phyloP scores from a whole-genome alignment of 2,329 filamentous ascomycete genomes.

The Pseudocercospora fijiensis region DNA sequence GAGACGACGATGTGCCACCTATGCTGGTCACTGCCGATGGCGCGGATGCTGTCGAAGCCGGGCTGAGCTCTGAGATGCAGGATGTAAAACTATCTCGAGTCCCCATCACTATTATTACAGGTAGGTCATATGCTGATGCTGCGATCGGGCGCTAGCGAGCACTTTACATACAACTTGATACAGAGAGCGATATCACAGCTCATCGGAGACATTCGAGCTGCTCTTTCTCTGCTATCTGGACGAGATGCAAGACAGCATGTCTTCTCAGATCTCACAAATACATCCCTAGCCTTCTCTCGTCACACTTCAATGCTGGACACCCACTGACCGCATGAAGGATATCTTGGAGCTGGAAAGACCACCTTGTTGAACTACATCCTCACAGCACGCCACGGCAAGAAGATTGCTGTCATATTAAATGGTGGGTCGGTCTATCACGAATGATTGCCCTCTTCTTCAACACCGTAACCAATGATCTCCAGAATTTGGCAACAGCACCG shows the following conservation, averaged over 20 bases:
- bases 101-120: conserved; percentile 82
- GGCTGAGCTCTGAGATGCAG: conserved; percentile 44
- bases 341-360: conserved; percentile 93
- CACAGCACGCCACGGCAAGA: conserved; percentile 92
- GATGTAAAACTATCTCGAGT: conserved; percentile 63
- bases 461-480: not conserved
- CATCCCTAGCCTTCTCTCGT: too few relatives aligned
- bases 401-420: conserved; percentile 96
- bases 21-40: conserved; percentile 60
- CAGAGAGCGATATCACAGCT: too few relatives aligned
- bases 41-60: conserved; percentile 28
- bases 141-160: not conserved
- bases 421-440: conserved; percentile 49
- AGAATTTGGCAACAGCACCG: conserved; percentile 58
- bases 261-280: not conserved
- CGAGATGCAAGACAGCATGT: too few relatives aligned
- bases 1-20: conserved; percentile 62
- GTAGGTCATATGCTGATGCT: conserved; percentile 44
- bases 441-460: not conserved
- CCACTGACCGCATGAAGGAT: conserved; percentile 57
- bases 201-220: too few relatives aligned
- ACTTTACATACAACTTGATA: not conserved
- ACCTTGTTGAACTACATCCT: conserved; percentile 95
- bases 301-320: not conserved
- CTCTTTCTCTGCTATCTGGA: too few relatives aligned